Evolutionary conservation across 495 filamentous ascomycete genomes (phyloP), one percentile per base, ranked within the genome.

Genomic region (Oleoguttula mirabilis): DNA sequence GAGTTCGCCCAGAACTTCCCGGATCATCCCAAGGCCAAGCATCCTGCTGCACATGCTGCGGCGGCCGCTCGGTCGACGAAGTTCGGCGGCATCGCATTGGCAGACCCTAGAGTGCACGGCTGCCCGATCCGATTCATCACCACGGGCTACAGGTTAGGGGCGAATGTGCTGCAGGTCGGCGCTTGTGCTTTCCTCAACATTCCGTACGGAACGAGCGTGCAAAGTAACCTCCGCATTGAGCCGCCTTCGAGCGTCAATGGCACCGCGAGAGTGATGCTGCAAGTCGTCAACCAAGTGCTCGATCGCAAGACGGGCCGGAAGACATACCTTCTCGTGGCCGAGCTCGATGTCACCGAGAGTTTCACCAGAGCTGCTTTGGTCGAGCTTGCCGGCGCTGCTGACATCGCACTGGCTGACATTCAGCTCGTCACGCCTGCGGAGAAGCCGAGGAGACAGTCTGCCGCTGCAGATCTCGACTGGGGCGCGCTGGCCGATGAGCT

Each of bases 41-140:
- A 23, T 11, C 14, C 24, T 21, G 7, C 15, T 17, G 12, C 5
- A 3, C 2, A 11, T 6, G 7, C 25, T 11, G 20, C 32, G 10
- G 39, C 6, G 19, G 36, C 36, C 3, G 19, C 21, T 11, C 24
- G 12, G 19, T 42, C 21, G 11, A 36, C 12, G 24, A 7, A 39
- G 3, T 44, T 50, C n/a, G 33, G 47, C 15, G 47, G 47, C 12
- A 51, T 46, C 24, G 47, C 47, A 4, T 2, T 51, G 8, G 25
- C 43, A 10, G 47, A 51, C 32, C 41, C 47, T 3, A 45, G 41
- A 36, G 32, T 36, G 4, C 36, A 45, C n/a, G 47, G 47, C 4
- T 3, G 41, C 7, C 47, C 47, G 16, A 38, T 46, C 24, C 36
- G 34, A 2, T 46, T 36, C 42, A 20, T 39, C 8, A 39, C 47